Conservation (phyloP, 2,329 filamentous ascomycete species). For the Aspergillus viridinutans region DNA sequence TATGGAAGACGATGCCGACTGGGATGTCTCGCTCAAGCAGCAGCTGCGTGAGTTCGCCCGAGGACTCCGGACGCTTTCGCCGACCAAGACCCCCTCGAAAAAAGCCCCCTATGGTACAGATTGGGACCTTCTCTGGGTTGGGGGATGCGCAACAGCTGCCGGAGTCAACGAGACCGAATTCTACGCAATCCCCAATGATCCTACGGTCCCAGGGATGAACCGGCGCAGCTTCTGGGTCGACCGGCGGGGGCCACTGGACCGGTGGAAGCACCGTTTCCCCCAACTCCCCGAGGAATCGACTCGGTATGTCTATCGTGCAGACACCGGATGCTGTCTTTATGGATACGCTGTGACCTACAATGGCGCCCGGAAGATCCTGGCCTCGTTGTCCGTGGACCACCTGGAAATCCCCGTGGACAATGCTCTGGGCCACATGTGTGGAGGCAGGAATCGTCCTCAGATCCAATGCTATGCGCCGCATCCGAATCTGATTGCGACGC, state of each 20-base stretch:
- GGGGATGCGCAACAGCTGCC: neutral
- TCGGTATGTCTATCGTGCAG: conserved; percentile 32
- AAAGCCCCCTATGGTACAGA: conserved; percentile 22
- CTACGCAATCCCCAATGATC: neutral
- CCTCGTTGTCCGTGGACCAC: conserved; percentile 24
- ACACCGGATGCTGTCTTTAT: conserved; percentile 32
- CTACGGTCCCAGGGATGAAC: neutral
- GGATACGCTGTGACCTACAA: conserved; percentile 37
- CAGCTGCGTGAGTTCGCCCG: conserved; percentile 44
- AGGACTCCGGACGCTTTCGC: conserved; percentile 26
- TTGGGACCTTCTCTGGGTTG: neutral
- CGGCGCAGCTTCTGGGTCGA: neutral
- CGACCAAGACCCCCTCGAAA: conserved; percentile 20
- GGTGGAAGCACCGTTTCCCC: conserved; percentile 3
- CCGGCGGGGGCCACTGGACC: neutral
- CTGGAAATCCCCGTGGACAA: conserved; percentile 38
- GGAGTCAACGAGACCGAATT: neutral
- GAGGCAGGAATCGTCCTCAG: conserved; percentile 29
- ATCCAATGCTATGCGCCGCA: conserved; percentile 39
- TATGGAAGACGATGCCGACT: conserved; percentile 56
- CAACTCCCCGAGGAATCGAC: conserved; percentile 28
- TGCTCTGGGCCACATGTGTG: conserved; percentile 46
- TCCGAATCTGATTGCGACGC: conserved; percentile 48
- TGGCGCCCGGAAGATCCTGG: conserved; percentile 37
- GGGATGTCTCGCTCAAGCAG: conserved; percentile 50